Conservation (phyloP, 129 eudicot species). For the Centrapalus pauciflorus region DNA sequence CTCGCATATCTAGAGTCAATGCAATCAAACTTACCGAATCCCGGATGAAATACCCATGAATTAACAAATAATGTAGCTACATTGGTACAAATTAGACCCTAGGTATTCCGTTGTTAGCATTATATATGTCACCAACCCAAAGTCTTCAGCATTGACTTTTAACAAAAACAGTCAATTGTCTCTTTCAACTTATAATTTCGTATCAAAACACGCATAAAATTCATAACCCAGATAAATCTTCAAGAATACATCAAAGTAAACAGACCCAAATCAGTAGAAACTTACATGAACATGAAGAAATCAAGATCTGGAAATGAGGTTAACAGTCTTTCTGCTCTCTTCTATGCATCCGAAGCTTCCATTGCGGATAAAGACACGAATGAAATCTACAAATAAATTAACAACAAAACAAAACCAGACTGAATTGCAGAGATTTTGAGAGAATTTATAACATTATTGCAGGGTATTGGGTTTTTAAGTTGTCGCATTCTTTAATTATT, state of each 20-base stretch:
- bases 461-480: conserved; percentile 12
- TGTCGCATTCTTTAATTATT: conserved; percentile 20
- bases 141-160: conserved; percentile 16
- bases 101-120: background rate
- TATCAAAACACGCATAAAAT: conserved; percentile 24
- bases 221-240: conserved; percentile 19
- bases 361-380: background rate
- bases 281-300: conserved; percentile 25
- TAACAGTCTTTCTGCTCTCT: conserved; percentile 1
- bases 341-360: conserved; percentile 10
- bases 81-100: conserved; percentile 14
- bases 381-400: background rate
- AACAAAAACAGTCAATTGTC: conserved; percentile 5
- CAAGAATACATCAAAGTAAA: conserved; percentile 10
- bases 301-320: conserved; percentile 18
- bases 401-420: conserved; percentile 10
- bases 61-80: conserved; percentile 4
- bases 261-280: conserved; percentile 6
- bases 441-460: conserved; percentile 21
- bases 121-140: background rate
- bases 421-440: conserved; percentile 22
- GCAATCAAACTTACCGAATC: background rate
- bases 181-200: background rate
- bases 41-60: background rate
- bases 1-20: conserved; percentile 5